Evolutionary conservation across 1,284 basidiomycete genomes (phyloP).

Genomic region (Dichomitus squalens): DNA sequence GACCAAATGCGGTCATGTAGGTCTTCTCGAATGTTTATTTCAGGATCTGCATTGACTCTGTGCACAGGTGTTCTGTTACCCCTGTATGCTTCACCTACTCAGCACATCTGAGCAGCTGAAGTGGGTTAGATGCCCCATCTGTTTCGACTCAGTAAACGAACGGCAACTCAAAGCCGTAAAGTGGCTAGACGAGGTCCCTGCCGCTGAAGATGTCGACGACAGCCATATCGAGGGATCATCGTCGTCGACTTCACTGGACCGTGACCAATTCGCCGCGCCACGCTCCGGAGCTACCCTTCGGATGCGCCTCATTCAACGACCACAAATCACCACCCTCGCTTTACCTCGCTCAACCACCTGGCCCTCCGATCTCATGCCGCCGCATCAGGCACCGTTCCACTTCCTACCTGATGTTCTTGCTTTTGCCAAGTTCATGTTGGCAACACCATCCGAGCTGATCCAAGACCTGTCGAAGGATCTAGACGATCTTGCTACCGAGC

Average conservation of each 20-base stretch:
- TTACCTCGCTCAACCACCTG: constrained; percentile 90
- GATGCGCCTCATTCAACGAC: constrained; percentile 92
- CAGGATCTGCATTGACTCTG: constrained; percentile 14
- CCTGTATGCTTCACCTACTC: constrained; percentile 92
- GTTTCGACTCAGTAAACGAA: constrained; percentile 91
- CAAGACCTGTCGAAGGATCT: constrained; percentile 76
- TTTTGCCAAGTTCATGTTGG: constrained; percentile 96
- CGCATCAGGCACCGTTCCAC: constrained; percentile 92
- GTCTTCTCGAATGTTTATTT: constrained; percentile 29
- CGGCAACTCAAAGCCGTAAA: constrained; percentile 93
- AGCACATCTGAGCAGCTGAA: constrained; percentile 79
- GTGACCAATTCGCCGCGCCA: constrained; percentile 41
- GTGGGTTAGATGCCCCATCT: constrained; percentile 93
- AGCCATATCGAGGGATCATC: constrained; percentile 42
- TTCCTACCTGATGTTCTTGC: constrained; percentile 92
- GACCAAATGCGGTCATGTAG: constrained; percentile 96
- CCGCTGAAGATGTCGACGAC: constrained; percentile 42
- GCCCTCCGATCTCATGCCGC: constrained; percentile 91
- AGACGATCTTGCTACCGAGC: constrained; percentile 71
- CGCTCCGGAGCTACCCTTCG: constrained; percentile 61
- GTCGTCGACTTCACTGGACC: constrained; percentile 43
- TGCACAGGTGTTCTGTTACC: constrained; percentile 83
- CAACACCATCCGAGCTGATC: constrained; percentile 84
- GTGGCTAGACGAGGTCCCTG: constrained; percentile 63
- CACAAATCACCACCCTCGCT: constrained; percentile 94